Evolutionary conservation across 2,329 filamentous ascomycete species (phyloP).

Genomic region (Colletotrichum graminicola): DNA sequence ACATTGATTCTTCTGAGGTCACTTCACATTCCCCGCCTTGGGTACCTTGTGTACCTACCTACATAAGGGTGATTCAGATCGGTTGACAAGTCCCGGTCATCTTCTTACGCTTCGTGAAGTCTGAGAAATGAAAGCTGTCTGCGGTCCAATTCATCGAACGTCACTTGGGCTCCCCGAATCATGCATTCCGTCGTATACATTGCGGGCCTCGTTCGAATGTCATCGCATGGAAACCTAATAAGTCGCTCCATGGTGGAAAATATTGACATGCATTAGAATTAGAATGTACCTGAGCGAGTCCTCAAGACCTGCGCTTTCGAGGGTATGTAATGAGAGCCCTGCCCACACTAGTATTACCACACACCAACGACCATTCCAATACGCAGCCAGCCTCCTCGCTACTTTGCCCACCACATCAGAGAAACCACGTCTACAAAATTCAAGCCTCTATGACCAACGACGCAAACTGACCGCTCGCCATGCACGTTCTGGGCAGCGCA

Average conservation of each 20-base stretch:
- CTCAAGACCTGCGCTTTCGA: constrained; percentile 22
- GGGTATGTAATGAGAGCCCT: constrained; percentile 28
- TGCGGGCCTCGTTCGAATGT: neutral
- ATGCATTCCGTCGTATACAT: no score
- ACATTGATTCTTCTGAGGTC: neutral
- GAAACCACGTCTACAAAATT: constrained; percentile 10
- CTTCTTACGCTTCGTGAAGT: neutral
- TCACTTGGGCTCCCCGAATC: neutral
- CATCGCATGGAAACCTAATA: neutral
- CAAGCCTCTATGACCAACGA: constrained; percentile 22
- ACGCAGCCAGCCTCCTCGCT: constrained; percentile 24
- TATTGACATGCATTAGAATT: constrained; percentile 23
- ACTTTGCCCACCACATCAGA: neutral
- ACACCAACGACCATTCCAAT: constrained; percentile 13
- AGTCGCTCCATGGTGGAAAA: neutral
- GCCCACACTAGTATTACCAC: constrained; percentile 24
- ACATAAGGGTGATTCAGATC: neutral
- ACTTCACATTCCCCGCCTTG: neutral
- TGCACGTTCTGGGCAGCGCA: constrained; percentile 29
- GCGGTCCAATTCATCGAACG: no score
- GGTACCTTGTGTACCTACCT: neutral
- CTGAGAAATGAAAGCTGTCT: neutral
- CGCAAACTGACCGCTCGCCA: constrained; percentile 35
- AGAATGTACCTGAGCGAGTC: constrained; percentile 34
- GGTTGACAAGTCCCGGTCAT: neutral